Base-by-base conservation (phyloP, 2,329 filamentous ascomycete species). In the Cercospora brassicicola region DNA sequence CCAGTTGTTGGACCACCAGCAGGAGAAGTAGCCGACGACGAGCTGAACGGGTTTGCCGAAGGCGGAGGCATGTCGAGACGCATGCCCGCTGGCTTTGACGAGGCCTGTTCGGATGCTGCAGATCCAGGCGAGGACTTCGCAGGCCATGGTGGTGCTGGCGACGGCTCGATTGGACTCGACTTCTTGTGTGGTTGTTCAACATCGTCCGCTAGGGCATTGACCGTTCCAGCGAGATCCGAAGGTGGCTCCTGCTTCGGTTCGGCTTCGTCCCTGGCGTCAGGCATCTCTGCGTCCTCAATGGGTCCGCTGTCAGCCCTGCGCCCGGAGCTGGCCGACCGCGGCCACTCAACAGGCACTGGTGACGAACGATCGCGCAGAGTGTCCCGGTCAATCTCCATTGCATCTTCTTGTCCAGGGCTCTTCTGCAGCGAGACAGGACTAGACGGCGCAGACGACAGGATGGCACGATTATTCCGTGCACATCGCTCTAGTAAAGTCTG, bases 11-110 rank as follows among this genome's bases (percentile, higher is more conserved):
- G 75, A 7, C 62, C 74, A 20, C 62, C 28, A 4, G 51, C 48
- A 13, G 62, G 51, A 36, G 33, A 30, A 1, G 23, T 30, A 39
- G 51, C n/a, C 13, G 62, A 39, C 30, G 33, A 36, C 30, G 62
- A 7, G 26, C 53, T 18, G 28, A 75, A 73, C 8, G 71, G 69
- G 36, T 75, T 74, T 4, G 67, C 53, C 8, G 70, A 53, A 2
- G 77, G 76, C 9, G 78, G 77, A 33, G 77, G 77, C 77, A 79
- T 78, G 2, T 72, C 62, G 9, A 78, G 55, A 62, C 76, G 76
- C 75, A 79, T 74, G 13, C 73, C 67, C 11, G 67, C 64, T n/a
- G 74, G 68, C 59, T 73, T 73, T 48, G 57, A 56, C 42, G 67
- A 39, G 15, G 28, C 26, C 23, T 64, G 59, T 6, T 59, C 59